phyloP scores from a whole-genome alignment of 2,329 filamentous ascomycete genomes.

The Claviceps fusiformis region DNA sequence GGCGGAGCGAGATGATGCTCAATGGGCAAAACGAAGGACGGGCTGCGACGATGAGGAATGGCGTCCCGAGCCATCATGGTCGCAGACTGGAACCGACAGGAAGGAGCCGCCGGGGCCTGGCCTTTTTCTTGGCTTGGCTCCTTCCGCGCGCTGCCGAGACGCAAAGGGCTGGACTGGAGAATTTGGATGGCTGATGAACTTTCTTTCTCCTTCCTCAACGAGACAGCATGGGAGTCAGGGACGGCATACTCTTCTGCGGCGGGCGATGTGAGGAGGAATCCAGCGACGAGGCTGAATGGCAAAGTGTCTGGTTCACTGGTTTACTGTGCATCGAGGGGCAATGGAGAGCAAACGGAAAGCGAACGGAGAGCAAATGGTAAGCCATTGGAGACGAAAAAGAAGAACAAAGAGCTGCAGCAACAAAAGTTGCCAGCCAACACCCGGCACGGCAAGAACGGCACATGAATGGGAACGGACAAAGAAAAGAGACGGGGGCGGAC shows the following conservation, averaged over 20 bases:
- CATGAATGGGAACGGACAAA: not conserved
- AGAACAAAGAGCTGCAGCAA: not conserved
- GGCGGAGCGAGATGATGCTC: not conserved
- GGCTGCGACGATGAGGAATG: not conserved
- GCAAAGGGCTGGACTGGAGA: not conserved
- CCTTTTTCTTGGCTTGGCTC: not conserved
- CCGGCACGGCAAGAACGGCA: not conserved
- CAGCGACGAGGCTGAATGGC: not conserved
- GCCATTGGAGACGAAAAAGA: not conserved
- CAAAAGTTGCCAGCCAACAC: not conserved
- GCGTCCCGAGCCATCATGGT: conserved; percentile 2
- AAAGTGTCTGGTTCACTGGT: not conserved
- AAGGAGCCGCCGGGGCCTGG: not conserved
- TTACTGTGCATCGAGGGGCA: not conserved
- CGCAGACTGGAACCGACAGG: not conserved
- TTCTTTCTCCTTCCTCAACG: not conserved
- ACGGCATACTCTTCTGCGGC: not conserved
- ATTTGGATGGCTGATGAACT: too few species aligned
- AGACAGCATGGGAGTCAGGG: not conserved
- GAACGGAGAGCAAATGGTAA: too few species aligned
- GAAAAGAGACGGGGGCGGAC: not conserved
- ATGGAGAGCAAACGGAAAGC: too few species aligned
- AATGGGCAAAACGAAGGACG: not conserved
- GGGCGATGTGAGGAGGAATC: not conserved
- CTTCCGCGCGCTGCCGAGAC: not conserved